A percentile compares a stretch with the other conserved stretches of the same genome.
phyloP scores from a whole-genome alignment of 768 basidiomycete species.

The Agaricus bisporus region DNA sequence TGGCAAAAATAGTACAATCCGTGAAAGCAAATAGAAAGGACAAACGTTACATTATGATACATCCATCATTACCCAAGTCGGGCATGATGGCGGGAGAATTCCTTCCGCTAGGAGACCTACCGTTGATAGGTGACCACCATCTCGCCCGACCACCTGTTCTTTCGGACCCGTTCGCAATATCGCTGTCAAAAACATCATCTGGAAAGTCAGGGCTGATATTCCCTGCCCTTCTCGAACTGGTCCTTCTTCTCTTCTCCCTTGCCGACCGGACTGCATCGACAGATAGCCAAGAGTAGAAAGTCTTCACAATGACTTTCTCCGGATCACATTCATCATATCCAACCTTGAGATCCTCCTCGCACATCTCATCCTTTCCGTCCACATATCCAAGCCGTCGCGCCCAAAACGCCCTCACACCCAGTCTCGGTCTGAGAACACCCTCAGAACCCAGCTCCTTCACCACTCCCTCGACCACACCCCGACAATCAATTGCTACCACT shows the following conservation, averaged over 20 bases:
- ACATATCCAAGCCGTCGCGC: slow-evolving; percentile 65
- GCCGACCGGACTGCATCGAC: slow-evolving; percentile 69
- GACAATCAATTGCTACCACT: slow-evolving; percentile 72
- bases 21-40: slow-evolving; percentile 9
- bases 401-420: slow-evolving; percentile 71
- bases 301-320: slow-evolving; percentile 68
- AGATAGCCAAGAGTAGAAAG: slow-evolving; percentile 82
- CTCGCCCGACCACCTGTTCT: slow-evolving; percentile 20
- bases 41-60: slow-evolving; percentile 56
- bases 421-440: slow-evolving; percentile 53
- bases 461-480: slow-evolving; percentile 52
- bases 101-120: slow-evolving; percentile 38
- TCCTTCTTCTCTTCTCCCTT: slow-evolving; percentile 62
- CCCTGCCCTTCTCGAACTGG: slow-evolving; percentile 34
- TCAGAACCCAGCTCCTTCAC: slow-evolving; percentile 50
- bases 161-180: slow-evolving; percentile 17
- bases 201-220: slow-evolving; percentile 26
- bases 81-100: slow-evolving; percentile 43
- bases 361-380: slow-evolving; percentile 58
- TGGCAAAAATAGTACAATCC: neutral
- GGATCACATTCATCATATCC: slow-evolving; percentile 83
- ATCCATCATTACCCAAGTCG: slow-evolving; percentile 51
- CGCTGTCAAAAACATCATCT: slow-evolving; percentile 25
- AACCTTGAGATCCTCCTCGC: slow-evolving; percentile 51
- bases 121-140: slow-evolving; percentile 51